These are phyloP conservation scores for Penicillium concentricum DNA, from an alignment of 2,329 filamentous ascomycete species.

Conservation along the genomic window DNA sequence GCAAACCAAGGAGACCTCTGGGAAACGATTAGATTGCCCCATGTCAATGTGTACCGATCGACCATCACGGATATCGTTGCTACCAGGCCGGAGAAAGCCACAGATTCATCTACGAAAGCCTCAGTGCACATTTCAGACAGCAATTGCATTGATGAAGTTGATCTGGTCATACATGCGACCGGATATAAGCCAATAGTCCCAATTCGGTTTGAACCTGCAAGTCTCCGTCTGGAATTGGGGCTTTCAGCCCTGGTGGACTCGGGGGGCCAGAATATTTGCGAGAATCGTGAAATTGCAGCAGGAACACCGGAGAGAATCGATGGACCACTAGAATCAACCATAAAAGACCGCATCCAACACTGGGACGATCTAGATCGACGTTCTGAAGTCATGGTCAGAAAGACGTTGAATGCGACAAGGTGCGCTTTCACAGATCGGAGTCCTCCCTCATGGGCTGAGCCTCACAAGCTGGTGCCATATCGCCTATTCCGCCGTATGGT, in stretches of 20 bases:
- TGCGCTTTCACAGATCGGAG: neutral
- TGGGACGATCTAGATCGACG: conserved; percentile 16
- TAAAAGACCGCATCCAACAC: neutral
- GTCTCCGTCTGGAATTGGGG: conserved; percentile 15
- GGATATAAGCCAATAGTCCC: conserved; percentile 24
- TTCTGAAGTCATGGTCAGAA: conserved; percentile 4
- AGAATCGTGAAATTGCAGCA: neutral
- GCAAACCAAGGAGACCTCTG: conserved; percentile 27
- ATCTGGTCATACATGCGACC: conserved; percentile 24
- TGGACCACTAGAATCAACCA: neutral
- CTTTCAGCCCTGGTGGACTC: conserved; percentile 6
- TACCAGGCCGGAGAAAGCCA: neutral
- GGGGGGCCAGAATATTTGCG: too few relatives aligned
- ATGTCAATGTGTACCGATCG: conserved; percentile 25
- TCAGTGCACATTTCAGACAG: conserved; percentile 10
- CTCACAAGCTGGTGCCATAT: conserved; percentile 10
- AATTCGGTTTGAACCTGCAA: conserved; percentile 16
- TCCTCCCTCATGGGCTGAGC: neutral
- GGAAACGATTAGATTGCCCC: conserved; percentile 19
- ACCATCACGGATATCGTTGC: conserved; percentile 8
- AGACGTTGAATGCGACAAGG: conserved; percentile 4
- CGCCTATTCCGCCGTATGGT: conserved; percentile 29
- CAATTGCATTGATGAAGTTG: conserved; percentile 12
- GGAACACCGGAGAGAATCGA: conserved; percentile 1
- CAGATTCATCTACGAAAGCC: neutral